Evolutionary conservation across 1,139 yeast species (phyloP).

Genomic region (Suhomyces ambrosiae): DNA sequence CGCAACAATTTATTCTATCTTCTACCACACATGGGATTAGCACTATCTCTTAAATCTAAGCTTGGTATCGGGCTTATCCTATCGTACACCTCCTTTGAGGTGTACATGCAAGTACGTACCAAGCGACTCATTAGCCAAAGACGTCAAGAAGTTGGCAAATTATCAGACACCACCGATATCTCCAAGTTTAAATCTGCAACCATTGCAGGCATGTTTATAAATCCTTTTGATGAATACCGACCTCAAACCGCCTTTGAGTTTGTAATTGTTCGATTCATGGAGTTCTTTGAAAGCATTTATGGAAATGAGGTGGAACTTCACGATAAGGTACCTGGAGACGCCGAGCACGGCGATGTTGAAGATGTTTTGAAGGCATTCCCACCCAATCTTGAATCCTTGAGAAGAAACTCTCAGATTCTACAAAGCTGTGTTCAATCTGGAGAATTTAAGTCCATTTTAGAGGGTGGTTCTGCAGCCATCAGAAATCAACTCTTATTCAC

Average conservation of each 20-base stretch:
- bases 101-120: slow-evolving; percentile 60
- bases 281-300: slow-evolving; percentile 64
- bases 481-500: slow-evolving; percentile 64
- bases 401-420: slow-evolving; percentile 32
- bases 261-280: slow-evolving; percentile 67
- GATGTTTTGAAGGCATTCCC: slow-evolving; percentile 56
- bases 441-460: slow-evolving; percentile 19
- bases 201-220: slow-evolving; percentile 79
- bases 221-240: slow-evolving; percentile 90
- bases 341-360: slow-evolving; percentile 42
- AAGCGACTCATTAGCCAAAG: slow-evolving; percentile 58
- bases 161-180: slow-evolving; percentile 18
- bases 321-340: slow-evolving; percentile 51
- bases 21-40: slow-evolving; percentile 5
- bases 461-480: slow-evolving; percentile 27
- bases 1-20: not conserved
- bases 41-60: slow-evolving; percentile 32
- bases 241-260: slow-evolving; percentile 90
- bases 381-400: slow-evolving; percentile 58
- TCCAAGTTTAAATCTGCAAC: slow-evolving; percentile 51
- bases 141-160: slow-evolving; percentile 35
- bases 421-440: slow-evolving; percentile 29
- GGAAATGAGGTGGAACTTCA: slow-evolving; percentile 60
- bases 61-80: slow-evolving; percentile 56
- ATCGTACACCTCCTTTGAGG: slow-evolving; percentile 70